phyloP scores from a whole-genome alignment of 1,284 basidiomycete genomes.

The Leccinum fallax region DNA sequence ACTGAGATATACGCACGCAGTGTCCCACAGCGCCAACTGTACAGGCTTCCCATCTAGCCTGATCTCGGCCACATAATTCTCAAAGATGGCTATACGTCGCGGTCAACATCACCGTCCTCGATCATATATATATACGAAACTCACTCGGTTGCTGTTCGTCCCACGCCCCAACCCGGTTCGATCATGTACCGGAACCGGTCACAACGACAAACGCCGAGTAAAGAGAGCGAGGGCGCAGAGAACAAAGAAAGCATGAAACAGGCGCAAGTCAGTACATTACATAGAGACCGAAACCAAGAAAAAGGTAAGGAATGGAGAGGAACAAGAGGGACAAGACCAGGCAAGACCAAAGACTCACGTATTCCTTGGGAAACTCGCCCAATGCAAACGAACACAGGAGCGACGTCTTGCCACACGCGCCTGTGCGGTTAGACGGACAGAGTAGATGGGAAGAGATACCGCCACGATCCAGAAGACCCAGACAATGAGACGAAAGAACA shows the following conservation, averaged over 20 bases:
- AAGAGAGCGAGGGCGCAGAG: background rate
- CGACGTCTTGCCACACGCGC: constrained; percentile 86
- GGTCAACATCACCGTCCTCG: background rate
- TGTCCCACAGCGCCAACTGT: constrained; percentile 96
- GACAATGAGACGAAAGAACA: background rate
- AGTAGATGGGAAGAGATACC: background rate
- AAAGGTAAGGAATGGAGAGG: background rate
- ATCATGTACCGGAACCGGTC: background rate
- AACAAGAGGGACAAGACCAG: background rate
- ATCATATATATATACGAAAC: background rate
- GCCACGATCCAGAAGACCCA: background rate
- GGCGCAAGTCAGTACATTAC: background rate
- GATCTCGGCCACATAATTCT: constrained; percentile 99
- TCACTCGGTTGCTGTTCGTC: background rate
- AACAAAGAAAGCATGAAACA: background rate
- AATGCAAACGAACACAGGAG: constrained; percentile 89
- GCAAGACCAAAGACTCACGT: constrained; percentile 55
- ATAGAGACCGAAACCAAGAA: background rate
- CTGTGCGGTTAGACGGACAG: constrained; percentile 37
- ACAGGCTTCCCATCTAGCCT: constrained; percentile 96
- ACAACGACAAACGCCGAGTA: background rate
- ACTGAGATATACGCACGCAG: constrained; percentile 57
- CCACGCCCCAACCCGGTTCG: background rate
- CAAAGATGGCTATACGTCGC: constrained; percentile 75
- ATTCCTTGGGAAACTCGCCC: constrained; percentile 97